These are phyloP conservation scores for Metroxylon sagu DNA, from an alignment of 176 grass and related monocot species.

Conservation along the genomic window DNA sequence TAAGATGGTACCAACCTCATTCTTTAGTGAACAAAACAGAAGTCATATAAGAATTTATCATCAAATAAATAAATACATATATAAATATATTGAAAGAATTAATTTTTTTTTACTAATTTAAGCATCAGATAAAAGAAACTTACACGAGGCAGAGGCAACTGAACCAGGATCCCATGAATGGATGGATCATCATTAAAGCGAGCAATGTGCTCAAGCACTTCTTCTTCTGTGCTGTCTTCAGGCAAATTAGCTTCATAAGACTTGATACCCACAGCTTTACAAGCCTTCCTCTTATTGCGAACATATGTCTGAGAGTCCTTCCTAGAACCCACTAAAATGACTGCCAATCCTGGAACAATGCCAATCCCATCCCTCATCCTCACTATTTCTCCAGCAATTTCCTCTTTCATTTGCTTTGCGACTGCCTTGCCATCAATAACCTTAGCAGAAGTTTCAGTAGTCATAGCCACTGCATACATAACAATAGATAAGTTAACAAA, in stretches of 20 bases:
- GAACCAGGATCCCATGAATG: slow-evolving; percentile 89
- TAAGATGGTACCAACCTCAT: no score
- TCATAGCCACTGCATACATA: slow-evolving; percentile 27
- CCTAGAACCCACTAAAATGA: slow-evolving; percentile 74
- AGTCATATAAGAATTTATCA: no score
- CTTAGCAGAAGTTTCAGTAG: slow-evolving; percentile 32
- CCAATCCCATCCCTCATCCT: slow-evolving; percentile 59
- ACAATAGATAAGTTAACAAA: neutral
- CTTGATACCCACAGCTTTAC: slow-evolving; percentile 71
- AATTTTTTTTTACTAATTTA: neutral
- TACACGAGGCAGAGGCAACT: slow-evolving; percentile 81
- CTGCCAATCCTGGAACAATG: slow-evolving; percentile 63
- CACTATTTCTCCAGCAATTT: slow-evolving; percentile 42
- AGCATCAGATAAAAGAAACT: slow-evolving; percentile 9
- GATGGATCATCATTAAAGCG: slow-evolving; percentile 68
- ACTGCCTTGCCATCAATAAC: slow-evolving; percentile 78
- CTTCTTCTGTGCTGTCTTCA: slow-evolving; percentile 66
- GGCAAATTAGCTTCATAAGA: slow-evolving; percentile 72
- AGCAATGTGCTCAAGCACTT: slow-evolving; percentile 59
- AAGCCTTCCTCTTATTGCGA: slow-evolving; percentile 91
- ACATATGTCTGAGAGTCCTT: slow-evolving; percentile 93
- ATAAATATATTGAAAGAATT: neutral
- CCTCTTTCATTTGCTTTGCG: slow-evolving; percentile 70
- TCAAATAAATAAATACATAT: neutral
- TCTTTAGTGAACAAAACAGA: no score